A percentile compares a stretch with the other conserved stretches of the same genome.
These are phyloP conservation scores for Lachnellula subtilissima DNA, from an alignment of 2,329 filamentous ascomycete genomes.

Conservation along the genomic window DNA sequence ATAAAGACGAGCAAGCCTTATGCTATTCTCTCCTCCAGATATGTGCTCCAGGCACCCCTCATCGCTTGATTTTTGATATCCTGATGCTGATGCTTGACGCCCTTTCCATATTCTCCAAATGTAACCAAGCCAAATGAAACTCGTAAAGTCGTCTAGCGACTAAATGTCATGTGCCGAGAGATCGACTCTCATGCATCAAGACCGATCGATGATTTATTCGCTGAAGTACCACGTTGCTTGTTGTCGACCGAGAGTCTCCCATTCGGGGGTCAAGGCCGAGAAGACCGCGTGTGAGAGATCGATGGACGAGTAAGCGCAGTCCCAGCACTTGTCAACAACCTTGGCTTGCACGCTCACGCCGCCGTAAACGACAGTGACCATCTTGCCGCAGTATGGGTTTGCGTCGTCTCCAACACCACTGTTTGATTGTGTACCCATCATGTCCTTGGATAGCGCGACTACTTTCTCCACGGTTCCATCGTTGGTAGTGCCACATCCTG, in stretches of 20 bases:
- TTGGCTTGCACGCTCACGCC: constrained; percentile 55
- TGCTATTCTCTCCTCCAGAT: background rate
- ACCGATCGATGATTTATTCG: constrained; percentile 19
- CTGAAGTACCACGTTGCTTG: constrained; percentile 44
- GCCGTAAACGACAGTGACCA: constrained; percentile 62
- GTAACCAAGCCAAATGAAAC: constrained; percentile 21
- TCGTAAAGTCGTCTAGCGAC: constrained; percentile 27
- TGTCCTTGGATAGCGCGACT: constrained; percentile 60
- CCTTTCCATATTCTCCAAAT: constrained; percentile 3
- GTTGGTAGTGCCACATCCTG: constrained; percentile 63
- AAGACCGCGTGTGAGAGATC: constrained; percentile 58
- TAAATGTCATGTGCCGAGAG: constrained; percentile 21
- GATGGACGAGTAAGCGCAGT: constrained; percentile 52
- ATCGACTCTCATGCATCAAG: constrained; percentile 26
- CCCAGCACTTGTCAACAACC: constrained; percentile 72
- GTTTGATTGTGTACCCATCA: constrained; percentile 56
- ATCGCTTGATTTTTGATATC: constrained; percentile 8
- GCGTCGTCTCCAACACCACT: constrained; percentile 40
- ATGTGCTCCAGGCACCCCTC: constrained; percentile 17
- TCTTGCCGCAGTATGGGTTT: constrained; percentile 68
- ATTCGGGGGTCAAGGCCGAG: constrained; percentile 44
- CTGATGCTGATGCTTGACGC: constrained; percentile 5
- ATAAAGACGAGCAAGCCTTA: background rate
- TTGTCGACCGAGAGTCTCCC: constrained; percentile 36
- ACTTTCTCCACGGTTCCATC: constrained; percentile 52